Evolutionary conservation across 371 early-diverging fungal genomes (phyloP), one percentile per base, ranked within the genome.

Genomic region (Rhizopus delemar): DNA sequence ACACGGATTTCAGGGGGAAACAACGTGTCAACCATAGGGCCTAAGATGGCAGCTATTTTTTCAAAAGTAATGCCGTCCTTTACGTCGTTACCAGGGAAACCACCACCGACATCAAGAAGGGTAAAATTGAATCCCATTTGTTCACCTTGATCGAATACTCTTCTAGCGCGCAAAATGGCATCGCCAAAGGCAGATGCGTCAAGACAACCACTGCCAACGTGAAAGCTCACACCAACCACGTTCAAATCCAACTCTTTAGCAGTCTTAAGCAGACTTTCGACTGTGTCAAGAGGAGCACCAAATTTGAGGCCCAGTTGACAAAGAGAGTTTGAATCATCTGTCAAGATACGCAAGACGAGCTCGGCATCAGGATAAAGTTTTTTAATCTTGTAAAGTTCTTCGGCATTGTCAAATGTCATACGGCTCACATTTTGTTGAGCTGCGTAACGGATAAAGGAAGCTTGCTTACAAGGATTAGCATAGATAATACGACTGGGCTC

Each of bases 341-440:
- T 89, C 63, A 95, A 79, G 68, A 98, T 92, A 56, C 99, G 95
- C 52, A 98, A 78, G 15, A 97, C 90, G 57, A 95, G 75, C 64
- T 91, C 83, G 32, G 96, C 95, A 50, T 86, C 80, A 56, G 95
- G 96, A 66, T 88, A 85, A 58, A 79, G 68, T 54, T 75, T 77
- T 75, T 92, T 88, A 65, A 97, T 88, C 85, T 98, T 98, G 82
- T 86, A 78, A 34, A 98, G 86, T 74, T 98, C 99, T 73, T 97
- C 96, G 4, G 88, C 88, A 75, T 97, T 98, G 78, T 98, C 98
- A 75, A 98, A 98, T 22, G 99, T 98, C 93, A 97, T 93, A 84
- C 92, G 86, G 58, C 75, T 73, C 29, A 98, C 94, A 62, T 86
- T 86, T 51, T 87, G 81, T 51, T 80, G 77, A 29, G 78, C 75